Percentiles rank a stretch among this genome's conserved stretches.
Conservation (phyloP, 257 asterid species). For the Salvia splendens region DNA sequence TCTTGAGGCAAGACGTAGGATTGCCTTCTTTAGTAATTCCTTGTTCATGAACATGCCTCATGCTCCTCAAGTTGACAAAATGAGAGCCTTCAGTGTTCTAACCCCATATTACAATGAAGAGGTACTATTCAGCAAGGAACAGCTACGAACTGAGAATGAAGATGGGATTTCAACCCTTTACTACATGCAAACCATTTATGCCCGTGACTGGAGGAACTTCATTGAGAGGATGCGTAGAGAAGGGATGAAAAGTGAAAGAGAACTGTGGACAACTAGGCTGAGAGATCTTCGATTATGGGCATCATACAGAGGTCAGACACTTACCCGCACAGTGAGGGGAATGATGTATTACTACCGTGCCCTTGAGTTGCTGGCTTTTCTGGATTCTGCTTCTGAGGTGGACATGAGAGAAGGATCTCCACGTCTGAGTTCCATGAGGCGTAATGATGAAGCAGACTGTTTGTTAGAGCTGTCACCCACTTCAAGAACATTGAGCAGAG, state of each 20-base stretch:
- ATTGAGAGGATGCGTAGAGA: constrained; percentile 87
- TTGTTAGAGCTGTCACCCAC: constrained; percentile 55
- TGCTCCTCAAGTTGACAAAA: constrained; percentile 98
- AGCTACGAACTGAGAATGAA: constrained; percentile 95
- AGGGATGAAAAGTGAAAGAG: constrained; percentile 78
- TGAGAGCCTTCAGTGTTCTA: constrained; percentile 97
- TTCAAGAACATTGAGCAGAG: constrained; percentile 77
- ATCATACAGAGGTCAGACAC: constrained; percentile 97
- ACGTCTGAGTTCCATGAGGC: constrained; percentile 74
- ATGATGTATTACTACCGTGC: constrained; percentile 99
- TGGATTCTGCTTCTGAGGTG: constrained; percentile 98
- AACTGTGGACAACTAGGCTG: constrained; percentile 73
- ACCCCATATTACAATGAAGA: constrained; percentile 98
- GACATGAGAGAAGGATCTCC: constrained; percentile 88
- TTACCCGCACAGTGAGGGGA: constrained; percentile 94
- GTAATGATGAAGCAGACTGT: constrained; percentile 45
- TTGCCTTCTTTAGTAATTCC: constrained; percentile 97
- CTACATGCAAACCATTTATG: constrained; percentile 91
- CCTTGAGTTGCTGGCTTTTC: constrained; percentile 95
- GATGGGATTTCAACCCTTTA: constrained; percentile 94
- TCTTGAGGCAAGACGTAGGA: constrained; percentile 97
- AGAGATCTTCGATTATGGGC: constrained; percentile 97
- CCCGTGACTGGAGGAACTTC: constrained; percentile 95
- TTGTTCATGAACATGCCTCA: constrained; percentile 99
- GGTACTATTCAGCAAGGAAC: constrained; percentile 87